These are phyloP conservation scores for Boletus barrowsii DNA, from an alignment of 768 basidiomycete genomes.

Conservation along the genomic window DNA sequence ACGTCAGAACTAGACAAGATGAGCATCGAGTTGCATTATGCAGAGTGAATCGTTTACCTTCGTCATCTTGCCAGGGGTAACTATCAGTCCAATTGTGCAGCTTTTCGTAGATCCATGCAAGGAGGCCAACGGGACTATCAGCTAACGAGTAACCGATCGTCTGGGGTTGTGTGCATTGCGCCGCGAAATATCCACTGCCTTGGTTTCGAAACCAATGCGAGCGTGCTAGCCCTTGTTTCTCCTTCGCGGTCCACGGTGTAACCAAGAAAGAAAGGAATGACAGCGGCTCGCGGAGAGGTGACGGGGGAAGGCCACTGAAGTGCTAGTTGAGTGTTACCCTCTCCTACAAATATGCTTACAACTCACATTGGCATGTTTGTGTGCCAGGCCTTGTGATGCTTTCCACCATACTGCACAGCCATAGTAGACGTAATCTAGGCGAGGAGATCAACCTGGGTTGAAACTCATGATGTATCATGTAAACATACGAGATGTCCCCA, in stretches of 20 bases:
- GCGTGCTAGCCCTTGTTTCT: slow-evolving; percentile 23
- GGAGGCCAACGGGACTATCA: slow-evolving; percentile 53
- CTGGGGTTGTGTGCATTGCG: slow-evolving; percentile 44
- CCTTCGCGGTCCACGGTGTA: slow-evolving; percentile 24
- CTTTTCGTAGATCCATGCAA: slow-evolving; percentile 54
- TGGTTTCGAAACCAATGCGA: slow-evolving; percentile 12
- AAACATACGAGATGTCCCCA: slow-evolving; percentile 40
- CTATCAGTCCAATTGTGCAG: slow-evolving; percentile 44
- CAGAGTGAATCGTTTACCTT: slow-evolving; percentile 35
- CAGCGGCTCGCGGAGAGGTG: slow-evolving; percentile 28
- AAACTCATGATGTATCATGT: not conserved
- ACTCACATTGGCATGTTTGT: slow-evolving; percentile 46
- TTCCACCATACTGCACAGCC: slow-evolving; percentile 36
- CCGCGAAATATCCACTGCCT: slow-evolving; percentile 30
- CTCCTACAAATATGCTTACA: too few species aligned
- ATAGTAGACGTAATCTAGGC: slow-evolving; percentile 35
- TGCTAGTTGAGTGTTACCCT: not conserved
- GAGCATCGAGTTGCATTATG: not conserved
- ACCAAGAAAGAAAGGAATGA: slow-evolving; percentile 26
- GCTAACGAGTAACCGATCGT: slow-evolving; percentile 51
- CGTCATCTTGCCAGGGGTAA: slow-evolving; percentile 56
- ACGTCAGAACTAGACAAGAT: slow-evolving; percentile 47
- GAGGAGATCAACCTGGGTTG: not conserved
- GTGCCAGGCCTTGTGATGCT: slow-evolving; percentile 50
- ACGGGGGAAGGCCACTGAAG: slow-evolving; percentile 25